phyloP scores from a whole-genome alignment of 768 basidiomycete genomes.

The Tulasnella sp. region DNA sequence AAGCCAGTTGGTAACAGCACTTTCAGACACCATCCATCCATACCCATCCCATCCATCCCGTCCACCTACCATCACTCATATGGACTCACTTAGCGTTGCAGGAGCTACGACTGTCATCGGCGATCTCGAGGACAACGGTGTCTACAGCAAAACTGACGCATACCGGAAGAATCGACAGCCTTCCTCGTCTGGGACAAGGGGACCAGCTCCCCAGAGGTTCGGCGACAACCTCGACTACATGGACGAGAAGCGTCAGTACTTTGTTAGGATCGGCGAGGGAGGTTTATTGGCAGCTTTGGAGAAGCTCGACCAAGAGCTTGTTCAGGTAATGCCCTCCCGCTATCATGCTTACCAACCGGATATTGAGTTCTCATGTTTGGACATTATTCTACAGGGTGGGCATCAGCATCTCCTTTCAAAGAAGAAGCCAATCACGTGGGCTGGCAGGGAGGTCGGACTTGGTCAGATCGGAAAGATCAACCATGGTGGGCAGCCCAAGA shows the following conservation, averaged over 20 bases:
- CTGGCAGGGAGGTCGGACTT: constrained; percentile 58
- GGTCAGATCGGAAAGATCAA: constrained; percentile 65
- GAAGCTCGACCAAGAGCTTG: constrained; percentile 54
- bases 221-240: constrained; percentile 1
- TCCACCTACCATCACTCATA: not conserved
- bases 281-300: constrained; percentile 59
- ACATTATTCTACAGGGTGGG: constrained; percentile 36
- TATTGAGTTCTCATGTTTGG: not conserved
- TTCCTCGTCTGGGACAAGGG: not conserved
- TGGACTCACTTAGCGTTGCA: constrained; percentile 7
- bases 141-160: not conserved
- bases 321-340: constrained; percentile 29
- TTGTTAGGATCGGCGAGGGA: constrained; percentile 48
- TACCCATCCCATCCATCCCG: not conserved
- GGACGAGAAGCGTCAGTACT: constrained; percentile 44
- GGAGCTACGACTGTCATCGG: constrained; percentile 11
- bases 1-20: too few species aligned
- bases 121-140: not conserved
- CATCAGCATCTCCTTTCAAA: constrained; percentile 47
- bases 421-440: constrained; percentile 61
- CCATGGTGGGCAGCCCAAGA: constrained; percentile 61
- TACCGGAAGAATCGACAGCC: not conserved
- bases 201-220: not conserved
- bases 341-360: not conserved
- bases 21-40: too few species aligned